Base-by-base conservation (phyloP, 768 basidiomycete species). In the Mycena rosella region DNA sequence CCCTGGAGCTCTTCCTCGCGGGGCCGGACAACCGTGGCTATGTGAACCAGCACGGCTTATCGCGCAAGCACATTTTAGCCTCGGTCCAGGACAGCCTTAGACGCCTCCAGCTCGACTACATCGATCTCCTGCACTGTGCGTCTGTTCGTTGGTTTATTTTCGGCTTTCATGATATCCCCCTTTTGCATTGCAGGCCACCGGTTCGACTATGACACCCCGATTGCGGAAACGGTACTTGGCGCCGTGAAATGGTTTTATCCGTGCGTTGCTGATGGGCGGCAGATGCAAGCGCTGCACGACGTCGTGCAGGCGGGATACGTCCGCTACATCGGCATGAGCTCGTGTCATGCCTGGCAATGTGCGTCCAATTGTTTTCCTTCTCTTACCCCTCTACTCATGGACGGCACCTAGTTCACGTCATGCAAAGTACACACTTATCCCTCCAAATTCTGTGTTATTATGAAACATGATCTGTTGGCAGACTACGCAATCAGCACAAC, bases 1-100 rank as follows among this genome's bases (percentile, higher is more conserved):
- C 47, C 3, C 26, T 14, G 20, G 53, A 55, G 5, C 34, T 55
- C 2, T 55, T 36, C 24, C 22, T 22, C 5, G 20, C n/a, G 20
- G 49, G 78, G 48, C 75, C 77, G 18, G 83, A 85, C 55, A 71
- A 77, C 27, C 74, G 76, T 6, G 85, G 86, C 18, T 86, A 82
- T 65, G 83, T 85, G 55, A 88, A 87, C 66, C 82, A 85, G 65
- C 71, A 77, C 32, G 86, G 86, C 2, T 67, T 85, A 26, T 82
- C 78, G 57, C 80, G 87, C 67, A 87, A 85, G 79, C 84, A 86
- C 71, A 89, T 91, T 72, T 89, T 91, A 67, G 87, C 85, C 29
- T 78, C 84, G 15, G 83, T 86, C 14, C 79, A 82, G 69, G 73
- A 77, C 51, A 81, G 82, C 60, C 64, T 85, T 45, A 75, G 79